Conservation (phyloP, 1,139 yeast genomes). For the Protomyces gravidus region DNA sequence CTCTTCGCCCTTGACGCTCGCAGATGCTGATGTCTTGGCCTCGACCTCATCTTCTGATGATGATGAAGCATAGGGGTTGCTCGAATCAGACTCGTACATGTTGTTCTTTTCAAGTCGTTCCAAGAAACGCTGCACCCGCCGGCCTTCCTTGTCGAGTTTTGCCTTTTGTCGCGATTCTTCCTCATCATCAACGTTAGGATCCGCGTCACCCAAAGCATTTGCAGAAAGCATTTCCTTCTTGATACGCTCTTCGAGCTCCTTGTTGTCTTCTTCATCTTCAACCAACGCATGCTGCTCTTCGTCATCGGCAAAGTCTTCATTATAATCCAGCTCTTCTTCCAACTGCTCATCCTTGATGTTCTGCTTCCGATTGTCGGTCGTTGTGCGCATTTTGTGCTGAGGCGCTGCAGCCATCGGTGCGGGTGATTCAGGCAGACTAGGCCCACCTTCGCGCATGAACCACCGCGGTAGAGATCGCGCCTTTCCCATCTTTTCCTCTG, state of each 20-base stretch:
- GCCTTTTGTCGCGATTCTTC: constrained; percentile 60
- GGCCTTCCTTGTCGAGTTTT: constrained; percentile 88
- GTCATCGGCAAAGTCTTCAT: constrained; percentile 96
- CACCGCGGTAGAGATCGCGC: constrained; percentile 66
- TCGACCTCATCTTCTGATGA: constrained; percentile 26
- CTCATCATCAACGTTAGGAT: constrained; percentile 52
- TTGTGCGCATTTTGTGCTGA: constrained; percentile 24
- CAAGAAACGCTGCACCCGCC: constrained; percentile 74
- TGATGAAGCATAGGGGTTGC: constrained; percentile 44
- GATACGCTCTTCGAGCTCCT: constrained; percentile 79
- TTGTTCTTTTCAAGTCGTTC: constrained; percentile 84
- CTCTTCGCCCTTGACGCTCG: constrained; percentile 22
- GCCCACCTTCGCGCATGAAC: constrained; percentile 65
- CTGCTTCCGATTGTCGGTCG: constrained; percentile 6
- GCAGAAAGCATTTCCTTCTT: constrained; percentile 88
- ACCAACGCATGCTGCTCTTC: constrained; percentile 98
- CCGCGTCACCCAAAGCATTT: constrained; percentile 62
- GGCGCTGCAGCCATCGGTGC: constrained; percentile 8
- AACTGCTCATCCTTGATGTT: constrained; percentile 37
- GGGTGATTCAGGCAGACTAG: constrained; percentile 29
- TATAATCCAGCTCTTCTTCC: constrained; percentile 88
- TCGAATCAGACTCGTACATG: constrained; percentile 82
- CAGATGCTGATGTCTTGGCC: constrained; percentile 25
- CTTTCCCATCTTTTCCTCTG: constrained; percentile 65
- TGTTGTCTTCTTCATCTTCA: constrained; percentile 92